Evolutionary conservation across 2,329 filamentous ascomycete species (phyloP).

Genomic region (Curvularia eragrostidis): DNA sequence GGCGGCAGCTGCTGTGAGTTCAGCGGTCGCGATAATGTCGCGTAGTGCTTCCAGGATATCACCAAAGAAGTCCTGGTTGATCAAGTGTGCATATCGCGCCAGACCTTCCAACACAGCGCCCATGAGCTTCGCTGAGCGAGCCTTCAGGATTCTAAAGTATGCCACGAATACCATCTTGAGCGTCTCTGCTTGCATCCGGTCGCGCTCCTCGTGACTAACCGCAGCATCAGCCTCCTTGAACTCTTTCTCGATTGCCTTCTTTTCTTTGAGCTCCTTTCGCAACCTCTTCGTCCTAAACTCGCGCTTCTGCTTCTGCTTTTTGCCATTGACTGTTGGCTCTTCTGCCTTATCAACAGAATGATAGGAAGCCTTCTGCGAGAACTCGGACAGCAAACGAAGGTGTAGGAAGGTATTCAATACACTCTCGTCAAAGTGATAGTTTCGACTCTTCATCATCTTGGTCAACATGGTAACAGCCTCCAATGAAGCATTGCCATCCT

Average conservation of each 20-base stretch:
- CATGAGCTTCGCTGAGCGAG: conserved; percentile 82
- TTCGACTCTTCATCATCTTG: conserved; percentile 92
- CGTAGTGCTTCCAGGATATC: conserved; percentile 93
- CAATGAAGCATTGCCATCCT: conserved; percentile 85
- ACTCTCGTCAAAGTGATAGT: conserved; percentile 82
- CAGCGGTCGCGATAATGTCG: conserved; percentile 82
- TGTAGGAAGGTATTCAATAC: conserved; percentile 91
- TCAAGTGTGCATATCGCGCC: conserved; percentile 91
- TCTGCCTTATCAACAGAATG: conserved; percentile 72
- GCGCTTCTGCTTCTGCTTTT: conserved; percentile 74
- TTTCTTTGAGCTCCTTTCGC: conserved; percentile 82
- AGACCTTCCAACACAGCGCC: conserved; percentile 95
- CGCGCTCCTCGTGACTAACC: conserved; percentile 89
- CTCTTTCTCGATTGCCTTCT: conserved; percentile 88
- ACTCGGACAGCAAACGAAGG: conserved; percentile 85
- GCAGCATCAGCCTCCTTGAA: conserved; percentile 90
- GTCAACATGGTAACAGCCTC: conserved; percentile 84
- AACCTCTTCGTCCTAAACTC: conserved; percentile 89
- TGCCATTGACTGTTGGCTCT: conserved; percentile 55
- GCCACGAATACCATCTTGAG: conserved; percentile 93
- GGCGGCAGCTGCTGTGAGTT: conserved; percentile 56
- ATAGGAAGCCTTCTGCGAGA: conserved; percentile 81
- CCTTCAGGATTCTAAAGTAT: conserved; percentile 94
- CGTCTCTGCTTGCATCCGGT: conserved; percentile 93
- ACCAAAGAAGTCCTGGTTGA: conserved; percentile 99